phyloP scores from a whole-genome alignment of 306 rosid genomes.

The Acacia crassicarpa region DNA sequence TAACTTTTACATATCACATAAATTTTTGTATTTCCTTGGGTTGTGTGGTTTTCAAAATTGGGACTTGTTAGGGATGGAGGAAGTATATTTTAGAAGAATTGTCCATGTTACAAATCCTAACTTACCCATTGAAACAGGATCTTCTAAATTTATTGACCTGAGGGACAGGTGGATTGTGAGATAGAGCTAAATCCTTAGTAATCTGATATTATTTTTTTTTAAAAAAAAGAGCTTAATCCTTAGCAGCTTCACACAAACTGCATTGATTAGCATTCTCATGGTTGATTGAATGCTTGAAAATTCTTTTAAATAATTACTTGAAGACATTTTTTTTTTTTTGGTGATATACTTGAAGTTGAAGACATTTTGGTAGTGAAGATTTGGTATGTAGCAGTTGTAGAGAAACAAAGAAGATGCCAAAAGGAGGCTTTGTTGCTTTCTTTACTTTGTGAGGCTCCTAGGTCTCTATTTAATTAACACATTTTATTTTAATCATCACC shows the following conservation, averaged over 20 bases:
- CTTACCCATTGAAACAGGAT: not conserved
- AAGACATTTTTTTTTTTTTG: not conserved
- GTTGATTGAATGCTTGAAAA: constrained; percentile 24
- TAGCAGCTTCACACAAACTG: constrained; percentile 1
- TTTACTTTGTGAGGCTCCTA: not conserved
- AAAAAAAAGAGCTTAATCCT: not conserved
- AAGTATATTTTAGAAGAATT: not conserved
- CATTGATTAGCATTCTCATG: constrained; percentile 1
- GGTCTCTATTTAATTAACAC: not conserved
- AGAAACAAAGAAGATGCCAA: not conserved
- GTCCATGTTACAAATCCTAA: not conserved
- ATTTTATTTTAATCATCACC: not conserved
- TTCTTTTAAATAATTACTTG: not conserved
- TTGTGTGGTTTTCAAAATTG: too few species aligned
- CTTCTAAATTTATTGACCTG: constrained; percentile 1
- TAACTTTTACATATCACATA: too few species aligned
- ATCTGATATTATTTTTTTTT: not conserved
- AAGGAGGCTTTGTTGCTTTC: not conserved
- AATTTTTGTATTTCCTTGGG: too few species aligned
- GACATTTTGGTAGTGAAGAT: constrained; percentile 9
- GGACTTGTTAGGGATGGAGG: too few species aligned
- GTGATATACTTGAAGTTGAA: not conserved
- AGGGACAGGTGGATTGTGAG: not conserved
- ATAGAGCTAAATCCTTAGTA: constrained; percentile 2
- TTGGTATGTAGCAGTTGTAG: not conserved